Percentiles rank a stretch among this genome's conserved stretches.
Evolutionary conservation across 305 asterid species (phyloP).

Genomic region (Rubia occidens): DNA sequence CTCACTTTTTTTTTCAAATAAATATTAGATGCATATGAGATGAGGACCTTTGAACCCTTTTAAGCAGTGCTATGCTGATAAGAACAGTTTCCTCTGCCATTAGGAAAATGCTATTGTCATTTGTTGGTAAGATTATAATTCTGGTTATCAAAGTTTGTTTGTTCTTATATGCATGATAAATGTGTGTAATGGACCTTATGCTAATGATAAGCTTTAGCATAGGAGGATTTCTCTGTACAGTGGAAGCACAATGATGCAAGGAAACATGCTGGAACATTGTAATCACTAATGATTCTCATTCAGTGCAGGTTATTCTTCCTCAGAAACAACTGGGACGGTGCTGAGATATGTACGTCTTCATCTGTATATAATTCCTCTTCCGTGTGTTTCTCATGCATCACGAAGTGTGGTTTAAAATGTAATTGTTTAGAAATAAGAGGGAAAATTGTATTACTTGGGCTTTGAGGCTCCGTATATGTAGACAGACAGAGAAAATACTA

Average conservation of each 20-base stretch:
- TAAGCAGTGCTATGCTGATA: too few species aligned
- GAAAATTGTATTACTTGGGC: neutral
- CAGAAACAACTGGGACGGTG: conserved; percentile 94
- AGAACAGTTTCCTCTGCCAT: too few species aligned
- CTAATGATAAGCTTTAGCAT: too few species aligned
- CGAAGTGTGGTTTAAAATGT: neutral
- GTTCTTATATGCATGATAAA: too few species aligned
- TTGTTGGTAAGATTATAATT: too few species aligned
- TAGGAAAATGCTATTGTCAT: too few species aligned
- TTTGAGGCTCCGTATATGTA: neutral
- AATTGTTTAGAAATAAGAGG: neutral
- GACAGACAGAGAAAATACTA: neutral
- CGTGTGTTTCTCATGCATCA: conserved; percentile 1
- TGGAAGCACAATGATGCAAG: too few species aligned
- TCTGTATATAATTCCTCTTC: neutral
- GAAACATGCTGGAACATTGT: too few species aligned
- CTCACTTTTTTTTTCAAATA: conserved; percentile 68
- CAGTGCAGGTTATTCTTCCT: conserved; percentile 91
- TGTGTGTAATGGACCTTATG: too few species aligned
- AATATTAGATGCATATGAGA: conserved; percentile 10
- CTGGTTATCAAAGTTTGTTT: too few species aligned
- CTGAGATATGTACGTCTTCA: conserved; percentile 72
- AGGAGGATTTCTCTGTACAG: too few species aligned
- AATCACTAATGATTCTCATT: conserved; percentile 67
- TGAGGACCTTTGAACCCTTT: too few species aligned